These are phyloP conservation scores for Chlorella sorokiniana DNA, from an alignment of 139 green algal species.

Conservation along the genomic window DNA sequence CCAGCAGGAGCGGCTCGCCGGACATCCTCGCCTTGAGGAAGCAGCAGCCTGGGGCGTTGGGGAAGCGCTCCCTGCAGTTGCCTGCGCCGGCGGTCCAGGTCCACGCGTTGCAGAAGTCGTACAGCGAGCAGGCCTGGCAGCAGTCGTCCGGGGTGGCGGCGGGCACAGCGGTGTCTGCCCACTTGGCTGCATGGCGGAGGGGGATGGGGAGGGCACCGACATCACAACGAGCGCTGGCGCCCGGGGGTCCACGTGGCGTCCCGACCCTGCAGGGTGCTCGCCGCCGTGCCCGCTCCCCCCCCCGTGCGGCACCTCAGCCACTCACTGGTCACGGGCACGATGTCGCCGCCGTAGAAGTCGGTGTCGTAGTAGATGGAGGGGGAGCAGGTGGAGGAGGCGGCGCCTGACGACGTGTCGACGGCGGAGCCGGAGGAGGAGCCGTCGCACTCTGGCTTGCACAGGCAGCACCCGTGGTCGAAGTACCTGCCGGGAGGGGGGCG, in stretches of 20 bases:
- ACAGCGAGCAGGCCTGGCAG: constrained; percentile 19
- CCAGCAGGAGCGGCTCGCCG: not conserved
- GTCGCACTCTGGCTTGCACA: constrained; percentile 14
- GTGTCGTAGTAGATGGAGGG: not conserved
- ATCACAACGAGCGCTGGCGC: not conserved
- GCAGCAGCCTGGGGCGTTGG: constrained; percentile 9
- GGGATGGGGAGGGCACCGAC: no score
- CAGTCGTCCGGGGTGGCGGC: constrained; percentile 5
- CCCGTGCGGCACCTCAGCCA: not conserved
- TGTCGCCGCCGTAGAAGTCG: constrained; percentile 1
- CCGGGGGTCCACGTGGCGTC: no score
- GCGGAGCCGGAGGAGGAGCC: no score
- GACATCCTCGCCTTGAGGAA: constrained; percentile 1
- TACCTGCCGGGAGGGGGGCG: not conserved
- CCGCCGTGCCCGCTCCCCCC: no score
- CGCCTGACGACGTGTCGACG: not conserved
- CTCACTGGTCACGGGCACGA: constrained; percentile 24
- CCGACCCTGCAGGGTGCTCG: no score
- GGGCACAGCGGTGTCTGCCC: constrained; percentile 19
- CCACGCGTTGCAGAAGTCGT: constrained; percentile 20
- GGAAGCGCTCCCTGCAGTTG: constrained; percentile 23
- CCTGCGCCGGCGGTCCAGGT: not conserved
- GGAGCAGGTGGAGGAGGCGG: not conserved
- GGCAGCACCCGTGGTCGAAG: constrained; percentile 11
- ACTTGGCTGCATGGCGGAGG: constrained; percentile 11